Evolutionary conservation across 2,329 filamentous ascomycete genomes (phyloP), one percentile per base, ranked within the genome.

Genomic region (Phialophora expanda): DNA sequence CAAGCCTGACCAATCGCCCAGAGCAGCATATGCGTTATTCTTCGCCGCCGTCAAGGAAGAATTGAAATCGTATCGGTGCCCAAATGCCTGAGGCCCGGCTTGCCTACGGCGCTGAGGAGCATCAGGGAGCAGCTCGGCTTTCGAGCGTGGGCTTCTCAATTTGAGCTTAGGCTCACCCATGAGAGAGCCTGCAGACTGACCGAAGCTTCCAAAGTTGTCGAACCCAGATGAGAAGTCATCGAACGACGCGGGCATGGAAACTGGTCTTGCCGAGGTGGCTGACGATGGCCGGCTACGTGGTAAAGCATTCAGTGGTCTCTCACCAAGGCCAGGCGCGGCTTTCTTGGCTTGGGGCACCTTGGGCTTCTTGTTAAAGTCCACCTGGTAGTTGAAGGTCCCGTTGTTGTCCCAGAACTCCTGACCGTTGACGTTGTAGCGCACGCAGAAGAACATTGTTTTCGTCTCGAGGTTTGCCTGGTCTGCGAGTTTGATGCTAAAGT

Each of bases 321-420:
- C 82, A 9, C 80, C 78, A 12, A 84, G 80, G 11, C 84, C 82
- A 67, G 84, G 80, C 30, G 81, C 77, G 63, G 80, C 80, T 66
- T 82, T 69, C 68, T 71, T 59, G 66, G 66, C 71, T 30, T 77
- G 77, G 68, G 80, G 87, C 20, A 85, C 81, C 67, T 90, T 85
- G 71, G 85, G 79, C 80, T 91, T 93, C 84, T 93, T 96, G 70
- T 84, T 84, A 81, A 99, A 99, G 77, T 97, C 93, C 62, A 98
- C 87, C 77, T 97, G 93, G 80, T 95, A 99, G 80, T 99, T 98
- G 78, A 87, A 86, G 32, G 83, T 82, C 72, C 83, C 83, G 77
- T 99, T 99, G 84, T 94, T 99, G 79, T 99, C 95, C 95, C 95
- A 99, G 78, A 88, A 91, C 73, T 98, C 94, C 68, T 90, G 85